Evolutionary conservation across 345 rosid genomes (phyloP), one percentile per base, ranked within the genome.

Genomic region (Heritiera fomes): DNA sequence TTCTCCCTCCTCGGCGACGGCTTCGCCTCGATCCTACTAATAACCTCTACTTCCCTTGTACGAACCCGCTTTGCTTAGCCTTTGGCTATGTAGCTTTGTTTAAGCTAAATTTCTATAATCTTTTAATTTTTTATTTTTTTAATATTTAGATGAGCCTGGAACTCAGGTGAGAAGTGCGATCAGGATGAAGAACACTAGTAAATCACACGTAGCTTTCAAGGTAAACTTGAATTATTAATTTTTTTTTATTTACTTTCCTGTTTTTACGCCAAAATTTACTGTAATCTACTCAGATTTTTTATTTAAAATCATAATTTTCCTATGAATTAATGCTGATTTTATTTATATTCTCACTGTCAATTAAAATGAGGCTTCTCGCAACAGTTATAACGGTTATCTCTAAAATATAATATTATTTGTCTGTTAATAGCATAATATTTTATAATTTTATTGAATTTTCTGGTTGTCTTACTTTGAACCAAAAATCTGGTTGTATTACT

Each of bases 191-290:
- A 95, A 95, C 81, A 90, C 88, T 17, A 93, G 94, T 91, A 89
- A 88, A 83, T 95, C 99, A 59, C 94, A 91, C 83, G 94, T 90
- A 11, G 99, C 98, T 60, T 95, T 93, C 85, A 95, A 95, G 97
- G 99, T 92, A 87, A 67, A 41, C 13, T 69, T 40, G 6, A 46
- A 34, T 7, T n/a, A 17, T 68, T 64, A 1, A 0, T 30, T 43
- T 46, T 14, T 11, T 46, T 14, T 12, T 1, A 17, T 62, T 77
- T 8, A 52, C 50, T 53, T 73, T 14, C 34, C 47, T 78, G 20
- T 43, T 73, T 69, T 45, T 23, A 43, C 32, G 11, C 18, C 52
- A 5, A 49, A 52, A 30, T 34, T 70, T 61, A 40, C 55, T 55
- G 17, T 28, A 63, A 20, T 60, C 53, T 38, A 2, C 38, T 3